Evolutionary conservation across 495 filamentous ascomycete species (phyloP), one percentile per base, ranked within the genome.

Genomic region (Hypoxylon subgilvum): DNA sequence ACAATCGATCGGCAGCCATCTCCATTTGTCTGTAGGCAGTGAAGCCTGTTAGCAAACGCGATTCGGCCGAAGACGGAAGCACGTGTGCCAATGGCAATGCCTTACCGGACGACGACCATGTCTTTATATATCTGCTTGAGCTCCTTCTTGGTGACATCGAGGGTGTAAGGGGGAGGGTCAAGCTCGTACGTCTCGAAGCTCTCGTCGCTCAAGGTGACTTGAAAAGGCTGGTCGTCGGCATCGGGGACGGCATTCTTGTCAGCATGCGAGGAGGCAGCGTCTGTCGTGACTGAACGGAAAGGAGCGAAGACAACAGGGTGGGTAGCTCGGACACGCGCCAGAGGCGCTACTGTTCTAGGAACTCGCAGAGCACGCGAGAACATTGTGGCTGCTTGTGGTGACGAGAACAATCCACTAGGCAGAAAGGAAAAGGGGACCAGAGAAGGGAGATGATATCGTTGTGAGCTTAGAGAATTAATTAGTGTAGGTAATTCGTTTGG

Each of bases 171-270:
- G 17, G 95, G 95, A 43, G 92, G 92, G 78, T 97, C 93, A 73
- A 97, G 86, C 81, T 97, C 91, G 79, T 97, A 98, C 54, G 92
- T 97, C 83, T 98, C 94, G 82, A 97, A 98, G 81, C 89, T 92
- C 88, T 97, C 93, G 66, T 95, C 87, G 70, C 90, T 95, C 73
- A 98, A 88, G 52, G 83, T 85, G 73, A 98, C 86, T 58, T 88
- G 87, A 82, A 98, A 98, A 42, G 86, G 86, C 81, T 97, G 87
- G 67, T 96, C 90, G 75, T 97, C 94, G 74, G 91, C 85, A 76
- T 80, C 71, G 55, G 87, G 92, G 65, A 92, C 86, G 75, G 87
- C 79, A 74, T 82, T 81, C 84, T 89, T 91, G 71, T 94, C 90
- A 64, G 88, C 88, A 79, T 96, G 87, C 64, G 91, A 86, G 63